These are phyloP conservation scores for Orbilia quercus DNA, from an alignment of 2,329 filamentous ascomycete genomes.

Conservation along the genomic window DNA sequence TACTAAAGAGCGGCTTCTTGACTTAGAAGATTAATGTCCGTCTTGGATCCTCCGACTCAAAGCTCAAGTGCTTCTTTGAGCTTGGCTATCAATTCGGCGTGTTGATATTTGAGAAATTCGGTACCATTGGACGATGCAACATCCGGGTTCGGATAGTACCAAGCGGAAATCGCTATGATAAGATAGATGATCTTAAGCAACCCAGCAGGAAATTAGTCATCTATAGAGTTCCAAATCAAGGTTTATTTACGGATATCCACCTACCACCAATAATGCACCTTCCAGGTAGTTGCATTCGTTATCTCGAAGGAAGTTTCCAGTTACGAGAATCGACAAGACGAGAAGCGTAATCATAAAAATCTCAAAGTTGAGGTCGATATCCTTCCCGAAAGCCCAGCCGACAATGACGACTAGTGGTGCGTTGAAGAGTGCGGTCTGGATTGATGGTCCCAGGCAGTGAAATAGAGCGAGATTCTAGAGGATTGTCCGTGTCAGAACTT, in stretches of 20 bases:
- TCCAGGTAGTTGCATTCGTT: slow-evolving; percentile 92
- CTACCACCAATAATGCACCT: slow-evolving; percentile 79
- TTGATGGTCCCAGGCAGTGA: slow-evolving; percentile 85
- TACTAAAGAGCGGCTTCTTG: too few species aligned
- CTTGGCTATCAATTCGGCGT: slow-evolving; percentile 1
- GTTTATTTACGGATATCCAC: slow-evolving; percentile 2
- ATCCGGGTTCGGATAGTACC: slow-evolving; percentile 68
- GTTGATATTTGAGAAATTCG: slow-evolving; percentile 13
- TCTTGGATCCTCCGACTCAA: too few species aligned
- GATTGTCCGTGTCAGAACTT: too few species aligned
- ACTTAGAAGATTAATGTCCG: too few species aligned
- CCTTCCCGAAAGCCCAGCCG: slow-evolving; percentile 78
- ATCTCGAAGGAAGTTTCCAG: slow-evolving; percentile 87
- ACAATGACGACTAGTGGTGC: slow-evolving; percentile 84
- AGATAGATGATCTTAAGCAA: slow-evolving; percentile 71
- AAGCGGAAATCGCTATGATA: slow-evolving; percentile 71
- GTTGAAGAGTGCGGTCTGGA: slow-evolving; percentile 90
- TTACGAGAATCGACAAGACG: slow-evolving; percentile 83
- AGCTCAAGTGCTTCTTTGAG: not conserved
- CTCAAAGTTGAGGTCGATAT: slow-evolving; percentile 85
- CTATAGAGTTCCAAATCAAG: not conserved
- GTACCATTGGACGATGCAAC: slow-evolving; percentile 50
- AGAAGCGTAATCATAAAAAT: slow-evolving; percentile 85
- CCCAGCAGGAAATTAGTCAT: not conserved
- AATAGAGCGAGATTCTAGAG: slow-evolving; percentile 83